Conservation (phyloP, 1,284 basidiomycete species). For the Puccinia novopanici region DNA sequence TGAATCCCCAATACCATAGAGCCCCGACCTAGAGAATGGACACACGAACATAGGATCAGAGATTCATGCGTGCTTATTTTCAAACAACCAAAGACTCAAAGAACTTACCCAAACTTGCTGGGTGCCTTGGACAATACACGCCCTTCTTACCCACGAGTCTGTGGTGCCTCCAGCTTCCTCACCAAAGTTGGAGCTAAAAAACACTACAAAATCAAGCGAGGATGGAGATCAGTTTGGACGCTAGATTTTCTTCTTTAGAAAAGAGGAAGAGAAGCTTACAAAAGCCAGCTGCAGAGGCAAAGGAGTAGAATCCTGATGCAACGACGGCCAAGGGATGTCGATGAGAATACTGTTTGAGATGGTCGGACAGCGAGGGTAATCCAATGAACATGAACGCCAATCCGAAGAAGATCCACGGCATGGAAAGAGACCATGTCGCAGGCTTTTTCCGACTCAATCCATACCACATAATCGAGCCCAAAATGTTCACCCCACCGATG, state of each 20-base stretch:
- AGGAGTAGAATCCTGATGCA: conserved; percentile 84
- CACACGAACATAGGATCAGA: not conserved
- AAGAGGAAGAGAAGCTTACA: conserved; percentile 51
- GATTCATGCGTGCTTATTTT: not conserved
- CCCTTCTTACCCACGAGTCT: conserved; percentile 83
- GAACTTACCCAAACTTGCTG: conserved; percentile 48
- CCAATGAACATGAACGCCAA: conserved; percentile 86
- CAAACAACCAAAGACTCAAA: not conserved
- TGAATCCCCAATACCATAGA: conserved; percentile 89
- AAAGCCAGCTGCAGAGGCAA: conserved; percentile 84
- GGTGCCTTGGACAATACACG: conserved; percentile 77
- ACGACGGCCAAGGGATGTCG: conserved; percentile 67
- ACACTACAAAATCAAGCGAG: conserved; percentile 60
- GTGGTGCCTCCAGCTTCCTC: conserved; percentile 91
- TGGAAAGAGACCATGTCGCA: conserved; percentile 77
- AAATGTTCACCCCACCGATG: conserved; percentile 79
- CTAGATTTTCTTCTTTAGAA: too few relatives aligned
- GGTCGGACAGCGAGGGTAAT: conserved; percentile 71
- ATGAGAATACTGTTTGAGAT: conserved; percentile 55
- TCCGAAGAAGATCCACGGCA: conserved; percentile 85
- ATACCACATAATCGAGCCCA: conserved; percentile 82
- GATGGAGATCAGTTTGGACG: not conserved
- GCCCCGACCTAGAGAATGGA: conserved; percentile 70
- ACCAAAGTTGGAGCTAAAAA: conserved; percentile 92
- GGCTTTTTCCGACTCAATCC: conserved; percentile 81